Conservation (phyloP, 2,329 filamentous ascomycete genomes). For the Drechslerella dactyloides region DNA sequence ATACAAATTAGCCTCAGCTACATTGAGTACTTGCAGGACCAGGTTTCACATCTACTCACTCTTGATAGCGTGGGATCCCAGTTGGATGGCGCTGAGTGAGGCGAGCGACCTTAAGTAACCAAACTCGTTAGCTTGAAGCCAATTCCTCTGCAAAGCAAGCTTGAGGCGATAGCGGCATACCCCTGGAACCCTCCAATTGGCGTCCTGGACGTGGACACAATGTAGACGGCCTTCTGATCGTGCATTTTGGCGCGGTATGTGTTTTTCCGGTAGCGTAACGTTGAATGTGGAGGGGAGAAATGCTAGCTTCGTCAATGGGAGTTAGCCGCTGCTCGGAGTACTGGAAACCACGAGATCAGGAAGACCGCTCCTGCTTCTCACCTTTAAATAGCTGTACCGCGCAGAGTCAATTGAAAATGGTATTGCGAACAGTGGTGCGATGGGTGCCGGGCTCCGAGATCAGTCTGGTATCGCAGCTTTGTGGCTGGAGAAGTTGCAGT, state of each 20-base stretch:
- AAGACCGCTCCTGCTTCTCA: not conserved
- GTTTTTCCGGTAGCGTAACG: slow-evolving; percentile 1
- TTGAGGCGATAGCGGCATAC: slow-evolving; percentile 62
- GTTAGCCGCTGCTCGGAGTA: not conserved
- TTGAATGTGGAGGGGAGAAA: not conserved
- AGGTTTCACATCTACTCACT: slow-evolving; percentile 62
- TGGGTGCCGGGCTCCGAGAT: slow-evolving; percentile 48
- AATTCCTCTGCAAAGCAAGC: not conserved
- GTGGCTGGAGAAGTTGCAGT: slow-evolving; percentile 18
- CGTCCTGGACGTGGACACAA: slow-evolving; percentile 88
- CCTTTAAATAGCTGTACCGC: slow-evolving; percentile 15
- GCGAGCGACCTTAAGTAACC: slow-evolving; percentile 74
- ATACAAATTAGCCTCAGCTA: slow-evolving; percentile 15
- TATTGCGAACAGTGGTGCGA: not conserved
- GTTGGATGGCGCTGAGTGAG: slow-evolving; percentile 81
- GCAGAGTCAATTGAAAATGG: not conserved
- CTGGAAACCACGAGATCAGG: not conserved
- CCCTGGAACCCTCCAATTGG: slow-evolving; percentile 94
- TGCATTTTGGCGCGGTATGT: slow-evolving; percentile 21
- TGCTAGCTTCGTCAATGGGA: not conserved
- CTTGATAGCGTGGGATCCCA: slow-evolving; percentile 92
- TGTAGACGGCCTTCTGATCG: slow-evolving; percentile 73
- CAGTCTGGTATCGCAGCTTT: slow-evolving; percentile 27
- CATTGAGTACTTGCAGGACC: not conserved
- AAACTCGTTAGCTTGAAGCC: slow-evolving; percentile 25